Base-by-base conservation (phyloP, 1,284 basidiomycete genomes). In the Stygiomarasmius scandens region DNA sequence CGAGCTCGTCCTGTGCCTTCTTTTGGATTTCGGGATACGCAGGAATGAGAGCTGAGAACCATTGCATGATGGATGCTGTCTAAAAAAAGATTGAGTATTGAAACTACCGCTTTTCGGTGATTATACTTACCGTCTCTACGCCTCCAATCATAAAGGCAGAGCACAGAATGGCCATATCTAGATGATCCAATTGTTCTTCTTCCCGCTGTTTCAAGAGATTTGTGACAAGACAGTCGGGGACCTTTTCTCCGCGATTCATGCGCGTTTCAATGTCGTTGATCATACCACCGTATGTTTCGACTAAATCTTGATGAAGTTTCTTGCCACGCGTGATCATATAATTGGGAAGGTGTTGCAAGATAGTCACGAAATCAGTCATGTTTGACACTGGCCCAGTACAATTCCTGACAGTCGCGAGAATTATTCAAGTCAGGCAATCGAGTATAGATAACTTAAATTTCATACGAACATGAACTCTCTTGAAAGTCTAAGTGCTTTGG, bases 111-210 rank as follows among this genome's bases (percentile, higher is more conserved):
- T n/a, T 32, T 32, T 32, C 29, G 12, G 12, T 12, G 12, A 32
- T 34, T 22, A 12, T 9, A 60, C 67, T 55, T 43, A 77, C 76
- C 36, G 76, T 73, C 48, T 78, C 69, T 43, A 76, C 73, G 27
- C 78, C 78, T 5, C 77, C 76, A 22, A 75, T 69, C 51, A 71
- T 75, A 55, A 78, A 77, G 9, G 70, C 76, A 24, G 74, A 70
- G 9, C 68, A 61, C 6, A 78, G 64, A 52, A 78, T 72, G 36
- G 69, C 69, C 60, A 76, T 71, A 61, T 78, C 77, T 20, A 69
- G 58, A 60, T 69, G 68, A 54, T 73, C 72, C 27, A 79, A 63
- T n/a, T 69, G 59, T 56, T 78, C 77, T 16, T 69, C 63, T 25
- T 74, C 70, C 45, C 67, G 67, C 16, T 59, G 58, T 47, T 69